Evolutionary conservation across 257 asterid genomes (phyloP).

Genomic region (Solanum ossicruentum): DNA sequence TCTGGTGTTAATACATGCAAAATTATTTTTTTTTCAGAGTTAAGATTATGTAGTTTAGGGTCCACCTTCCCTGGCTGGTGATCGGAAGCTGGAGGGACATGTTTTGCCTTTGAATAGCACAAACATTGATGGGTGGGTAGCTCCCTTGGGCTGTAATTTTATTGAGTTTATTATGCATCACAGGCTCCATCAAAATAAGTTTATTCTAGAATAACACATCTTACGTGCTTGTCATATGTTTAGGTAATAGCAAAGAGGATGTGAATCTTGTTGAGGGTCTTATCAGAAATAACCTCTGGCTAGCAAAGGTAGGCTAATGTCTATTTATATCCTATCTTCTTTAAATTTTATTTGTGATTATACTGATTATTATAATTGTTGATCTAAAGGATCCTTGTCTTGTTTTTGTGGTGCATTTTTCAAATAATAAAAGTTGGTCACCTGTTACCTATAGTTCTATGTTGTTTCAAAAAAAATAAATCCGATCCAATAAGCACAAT

Average conservation of each 20-base stretch:
- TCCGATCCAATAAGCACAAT: too few species aligned
- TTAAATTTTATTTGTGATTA: background rate
- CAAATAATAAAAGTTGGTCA: background rate
- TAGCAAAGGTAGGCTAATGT: background rate
- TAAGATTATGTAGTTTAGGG: background rate
- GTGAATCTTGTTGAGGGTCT: background rate
- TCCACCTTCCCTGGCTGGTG: background rate
- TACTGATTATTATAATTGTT: too few species aligned
- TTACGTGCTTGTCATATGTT: background rate
- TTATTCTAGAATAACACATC: background rate
- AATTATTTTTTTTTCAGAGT: background rate
- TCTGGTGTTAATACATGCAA: background rate
- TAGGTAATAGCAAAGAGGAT: background rate
- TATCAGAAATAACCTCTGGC: too few species aligned
- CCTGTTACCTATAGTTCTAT: background rate
- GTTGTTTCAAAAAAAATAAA: too few species aligned
- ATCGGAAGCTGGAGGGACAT: background rate
- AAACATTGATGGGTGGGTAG: background rate
- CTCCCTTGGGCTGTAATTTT: background rate
- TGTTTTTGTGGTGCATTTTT: background rate
- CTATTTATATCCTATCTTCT: too few species aligned
- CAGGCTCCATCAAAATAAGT: background rate
- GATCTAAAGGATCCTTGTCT: background rate
- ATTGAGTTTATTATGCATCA: background rate
- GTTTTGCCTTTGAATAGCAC: background rate